Evolutionary conservation across 108 stramenopile species (phyloP).

Genomic region (Cafeteria roenbergensis): DNA sequence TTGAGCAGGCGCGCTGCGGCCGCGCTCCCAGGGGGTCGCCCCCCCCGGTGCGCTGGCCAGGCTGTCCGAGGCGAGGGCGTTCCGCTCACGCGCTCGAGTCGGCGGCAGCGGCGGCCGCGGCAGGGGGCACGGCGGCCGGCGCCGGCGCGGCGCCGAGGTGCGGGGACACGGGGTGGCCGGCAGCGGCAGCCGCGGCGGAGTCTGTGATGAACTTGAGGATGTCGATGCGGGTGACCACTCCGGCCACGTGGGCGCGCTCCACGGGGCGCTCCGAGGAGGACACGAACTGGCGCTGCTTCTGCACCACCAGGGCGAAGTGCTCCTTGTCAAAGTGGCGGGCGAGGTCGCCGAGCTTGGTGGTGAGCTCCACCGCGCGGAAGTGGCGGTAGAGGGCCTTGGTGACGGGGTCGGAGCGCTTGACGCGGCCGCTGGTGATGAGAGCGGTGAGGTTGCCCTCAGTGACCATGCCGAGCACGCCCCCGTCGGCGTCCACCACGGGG

Average conservation of each 20-base stretch:
- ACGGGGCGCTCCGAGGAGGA: background rate
- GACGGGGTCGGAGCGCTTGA: conserved; percentile 52
- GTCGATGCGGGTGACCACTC: conserved; percentile 41
- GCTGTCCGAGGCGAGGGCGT: no score
- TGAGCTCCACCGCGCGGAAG: conserved; percentile 61
- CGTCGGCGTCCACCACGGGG: conserved; percentile 62
- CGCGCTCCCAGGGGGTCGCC: no score
- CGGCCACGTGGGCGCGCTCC: conserved; percentile 20
- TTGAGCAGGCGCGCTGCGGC: no score
- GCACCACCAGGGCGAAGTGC: conserved; percentile 68
- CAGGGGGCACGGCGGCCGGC: no score
- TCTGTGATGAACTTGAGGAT: conserved; percentile 35
- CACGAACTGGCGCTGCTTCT: conserved; percentile 62
- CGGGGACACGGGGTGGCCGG: no score
- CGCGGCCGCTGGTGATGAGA: conserved; percentile 50
- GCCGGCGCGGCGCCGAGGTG: no score
- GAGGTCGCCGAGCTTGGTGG: conserved; percentile 56
- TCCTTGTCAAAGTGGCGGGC: conserved; percentile 70
- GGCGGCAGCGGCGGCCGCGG: no score
- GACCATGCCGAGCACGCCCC: conserved; percentile 68
- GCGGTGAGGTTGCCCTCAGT: conserved; percentile 78
- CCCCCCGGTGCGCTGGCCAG: no score
- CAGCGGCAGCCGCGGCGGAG: no score
- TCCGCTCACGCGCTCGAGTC: no score
- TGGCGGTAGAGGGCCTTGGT: conserved; percentile 70